phyloP scores from a whole-genome alignment of 441 rosid genomes.

The Pelargonium myrrhifolium region DNA sequence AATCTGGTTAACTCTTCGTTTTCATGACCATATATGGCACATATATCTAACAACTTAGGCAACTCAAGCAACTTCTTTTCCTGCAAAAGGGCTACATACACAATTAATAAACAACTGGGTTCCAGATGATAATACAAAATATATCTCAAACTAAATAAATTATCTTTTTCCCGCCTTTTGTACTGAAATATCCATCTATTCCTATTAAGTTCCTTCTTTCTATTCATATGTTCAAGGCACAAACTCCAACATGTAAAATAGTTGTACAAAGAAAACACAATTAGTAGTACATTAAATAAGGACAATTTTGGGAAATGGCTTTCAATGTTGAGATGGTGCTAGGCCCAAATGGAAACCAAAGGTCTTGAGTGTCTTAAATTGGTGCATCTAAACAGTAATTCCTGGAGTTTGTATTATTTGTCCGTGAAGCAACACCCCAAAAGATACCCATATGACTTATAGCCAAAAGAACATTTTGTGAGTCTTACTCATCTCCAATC shows the following conservation, averaged over 20 bases:
- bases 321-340: too few species aligned
- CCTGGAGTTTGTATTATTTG: background rate
- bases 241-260: background rate
- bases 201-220: background rate
- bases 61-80: slow-evolving; percentile 80
- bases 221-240: background rate
- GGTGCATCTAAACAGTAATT: background rate
- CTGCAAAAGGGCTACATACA: slow-evolving; percentile 80
- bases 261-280: background rate
- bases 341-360: too few species aligned
- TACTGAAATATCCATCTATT: too few species aligned
- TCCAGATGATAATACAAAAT: slow-evolving; percentile 1
- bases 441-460: background rate
- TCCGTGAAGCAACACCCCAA: background rate
- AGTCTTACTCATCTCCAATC: too few species aligned
- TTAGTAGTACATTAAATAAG: background rate
- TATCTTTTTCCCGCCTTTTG: too few species aligned
- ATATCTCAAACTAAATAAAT: background rate
- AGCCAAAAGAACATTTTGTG: background rate
- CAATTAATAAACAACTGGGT: slow-evolving; percentile 39
- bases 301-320: background rate
- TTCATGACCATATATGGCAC: slow-evolving; percentile 88
- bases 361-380: background rate
- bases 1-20: slow-evolving; percentile 70
- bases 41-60: slow-evolving; percentile 90